A percentile compares a stretch with the other conserved stretches of the same genome.
phyloP scores from a whole-genome alignment of 176 grass and related monocot species.

The Carex cristatella region DNA sequence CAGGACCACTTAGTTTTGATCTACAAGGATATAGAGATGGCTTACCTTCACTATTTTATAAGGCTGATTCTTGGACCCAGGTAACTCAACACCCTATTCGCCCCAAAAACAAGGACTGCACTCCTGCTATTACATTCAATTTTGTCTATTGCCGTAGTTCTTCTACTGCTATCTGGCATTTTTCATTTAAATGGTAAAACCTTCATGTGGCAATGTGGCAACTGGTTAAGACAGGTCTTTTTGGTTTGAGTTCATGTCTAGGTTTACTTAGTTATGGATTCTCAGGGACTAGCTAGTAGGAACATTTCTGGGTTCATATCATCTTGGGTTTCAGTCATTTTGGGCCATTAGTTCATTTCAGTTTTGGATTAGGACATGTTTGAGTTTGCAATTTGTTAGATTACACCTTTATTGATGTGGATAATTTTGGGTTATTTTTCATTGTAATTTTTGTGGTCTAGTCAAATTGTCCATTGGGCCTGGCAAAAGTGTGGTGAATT shows the following conservation, averaged over 20 bases:
- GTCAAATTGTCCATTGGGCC: too few species aligned
- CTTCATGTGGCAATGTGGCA: not conserved
- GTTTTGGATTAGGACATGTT: too few species aligned
- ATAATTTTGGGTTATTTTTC: not conserved
- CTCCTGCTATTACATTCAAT: not conserved
- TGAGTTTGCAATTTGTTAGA: too few species aligned
- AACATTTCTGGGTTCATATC: not conserved
- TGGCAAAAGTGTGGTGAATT: too few species aligned
- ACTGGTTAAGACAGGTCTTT: not conserved
- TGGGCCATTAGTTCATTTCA: too few species aligned
- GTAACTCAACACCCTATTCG: not conserved
- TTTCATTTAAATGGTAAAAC: too few species aligned
- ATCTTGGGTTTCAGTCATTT: not conserved
- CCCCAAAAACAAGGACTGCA: not conserved
- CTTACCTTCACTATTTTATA: slow-evolving; percentile 27
- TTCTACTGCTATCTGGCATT: not conserved
- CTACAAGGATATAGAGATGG: slow-evolving; percentile 21
- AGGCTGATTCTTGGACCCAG: slow-evolving; percentile 55
- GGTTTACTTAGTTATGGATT: not conserved
- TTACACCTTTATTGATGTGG: not conserved
- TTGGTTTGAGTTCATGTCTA: not conserved
- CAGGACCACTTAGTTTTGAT: slow-evolving; percentile 62
- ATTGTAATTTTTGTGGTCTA: too few species aligned
- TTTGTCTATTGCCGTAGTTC: not conserved
- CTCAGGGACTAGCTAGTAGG: not conserved